phyloP scores from a whole-genome alignment of 2,329 filamentous ascomycete species.

The Tolypocladium nubicola region DNA sequence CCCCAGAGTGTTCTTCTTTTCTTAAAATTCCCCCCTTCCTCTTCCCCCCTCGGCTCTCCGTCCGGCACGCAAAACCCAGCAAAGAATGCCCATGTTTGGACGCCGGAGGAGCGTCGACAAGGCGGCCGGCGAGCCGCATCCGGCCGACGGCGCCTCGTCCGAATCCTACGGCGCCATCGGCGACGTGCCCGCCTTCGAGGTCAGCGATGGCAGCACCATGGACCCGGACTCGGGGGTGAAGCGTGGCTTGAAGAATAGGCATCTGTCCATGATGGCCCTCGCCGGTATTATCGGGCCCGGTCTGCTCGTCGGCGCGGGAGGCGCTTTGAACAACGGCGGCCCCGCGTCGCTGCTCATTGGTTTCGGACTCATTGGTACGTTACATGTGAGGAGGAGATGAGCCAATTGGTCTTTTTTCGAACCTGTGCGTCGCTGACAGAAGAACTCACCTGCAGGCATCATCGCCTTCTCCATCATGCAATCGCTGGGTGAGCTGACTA shows the following conservation, averaged over 20 bases:
- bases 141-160: conserved; percentile 8
- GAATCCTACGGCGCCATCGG: conserved; percentile 7
- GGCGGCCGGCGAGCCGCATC: conserved; percentile 3
- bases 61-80: background rate
- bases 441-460: conserved; percentile 25
- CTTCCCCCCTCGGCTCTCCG: background rate
- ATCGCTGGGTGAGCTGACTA: conserved; percentile 64
- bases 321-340: conserved; percentile 57
- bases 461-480: conserved; percentile 62
- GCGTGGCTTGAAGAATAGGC: conserved; percentile 57
- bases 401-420: too few relatives aligned
- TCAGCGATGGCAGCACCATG: conserved; percentile 30
- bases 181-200: conserved; percentile 7
- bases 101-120: conserved; percentile 1
- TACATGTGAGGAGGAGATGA: too few relatives aligned
- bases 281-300: conserved; percentile 59
- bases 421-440: conserved; percentile 5
- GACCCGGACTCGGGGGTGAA: conserved; percentile 56
- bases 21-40: background rate
- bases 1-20: background rate
- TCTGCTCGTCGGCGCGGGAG: conserved; percentile 60
- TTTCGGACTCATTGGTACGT: conserved; percentile 52
- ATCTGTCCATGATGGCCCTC: conserved; percentile 55
- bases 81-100: conserved; percentile 2
- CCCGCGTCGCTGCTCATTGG: conserved; percentile 64